These are phyloP conservation scores for Vitis labrusca DNA, from an alignment of 164 flowering plant species.

Conservation along the genomic window DNA sequence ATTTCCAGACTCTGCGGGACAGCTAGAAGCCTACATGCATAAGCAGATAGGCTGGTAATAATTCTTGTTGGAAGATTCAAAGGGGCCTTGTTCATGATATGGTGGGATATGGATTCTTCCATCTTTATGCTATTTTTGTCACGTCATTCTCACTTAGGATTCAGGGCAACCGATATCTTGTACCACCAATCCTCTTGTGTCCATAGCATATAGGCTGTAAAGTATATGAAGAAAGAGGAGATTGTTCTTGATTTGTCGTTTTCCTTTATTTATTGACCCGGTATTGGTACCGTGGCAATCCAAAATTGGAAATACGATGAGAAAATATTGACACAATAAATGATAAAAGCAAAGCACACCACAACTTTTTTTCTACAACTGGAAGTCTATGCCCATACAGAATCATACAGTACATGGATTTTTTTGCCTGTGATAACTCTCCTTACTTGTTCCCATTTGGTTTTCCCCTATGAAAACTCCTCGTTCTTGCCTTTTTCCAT, in stretches of 20 bases:
- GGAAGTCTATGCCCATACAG: not conserved
- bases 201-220: not conserved
- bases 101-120: slow-evolving; percentile 3
- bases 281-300: not conserved
- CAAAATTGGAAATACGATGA: not conserved
- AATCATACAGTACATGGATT: not conserved
- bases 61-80: slow-evolving; percentile 3
- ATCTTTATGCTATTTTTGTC: slow-evolving; percentile 2
- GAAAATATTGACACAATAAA: not conserved
- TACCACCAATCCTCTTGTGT: not conserved
- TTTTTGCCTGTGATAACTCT: not conserved
- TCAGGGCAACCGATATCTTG: not conserved
- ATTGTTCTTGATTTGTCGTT: not conserved
- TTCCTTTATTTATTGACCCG: not conserved
- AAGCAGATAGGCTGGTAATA: not conserved
- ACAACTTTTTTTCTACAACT: not conserved
- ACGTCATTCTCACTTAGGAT: not conserved
- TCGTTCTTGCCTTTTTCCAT: too few relatives aligned
- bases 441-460: too few relatives aligned
- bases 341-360: not conserved
- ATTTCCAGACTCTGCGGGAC: slow-evolving; percentile 1
- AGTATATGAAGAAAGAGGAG: not conserved
- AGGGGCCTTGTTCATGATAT: not conserved
- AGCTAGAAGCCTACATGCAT: not conserved
- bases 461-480: too few relatives aligned